Evolutionary conservation across 768 basidiomycete genomes (phyloP).

Genomic region (Hydnomerulius pinastri): DNA sequence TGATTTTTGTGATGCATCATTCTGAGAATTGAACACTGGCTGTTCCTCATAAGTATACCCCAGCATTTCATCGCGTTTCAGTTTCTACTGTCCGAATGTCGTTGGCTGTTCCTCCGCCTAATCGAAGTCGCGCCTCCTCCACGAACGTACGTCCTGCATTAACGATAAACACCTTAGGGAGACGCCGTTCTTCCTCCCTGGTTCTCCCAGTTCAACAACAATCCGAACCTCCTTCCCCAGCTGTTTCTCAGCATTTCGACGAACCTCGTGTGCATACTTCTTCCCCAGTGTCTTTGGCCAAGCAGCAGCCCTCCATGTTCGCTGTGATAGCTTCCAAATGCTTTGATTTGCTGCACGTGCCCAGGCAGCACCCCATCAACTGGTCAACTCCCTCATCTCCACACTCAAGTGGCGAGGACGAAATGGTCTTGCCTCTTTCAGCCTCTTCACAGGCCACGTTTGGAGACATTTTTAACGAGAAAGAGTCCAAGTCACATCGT

Average conservation of each 20-base stretch:
- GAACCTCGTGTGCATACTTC: constrained; percentile 3
- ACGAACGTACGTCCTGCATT: constrained; percentile 55
- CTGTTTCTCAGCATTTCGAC: neutral
- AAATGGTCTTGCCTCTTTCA: constrained; percentile 56
- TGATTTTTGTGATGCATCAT: constrained; percentile 21
- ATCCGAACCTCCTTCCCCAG: constrained; percentile 12
- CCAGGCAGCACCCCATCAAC: constrained; percentile 39
- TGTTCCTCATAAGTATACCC: constrained; percentile 7
- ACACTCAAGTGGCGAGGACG: constrained; percentile 38
- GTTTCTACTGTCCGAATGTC: constrained; percentile 26
- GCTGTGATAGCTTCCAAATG: constrained; percentile 50
- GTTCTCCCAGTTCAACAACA: constrained; percentile 34
- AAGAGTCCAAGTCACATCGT: constrained; percentile 31
- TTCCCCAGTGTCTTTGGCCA: constrained; percentile 14
- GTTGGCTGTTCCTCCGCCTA: constrained; percentile 41
- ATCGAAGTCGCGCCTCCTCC: constrained; percentile 60
- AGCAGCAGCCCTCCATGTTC: constrained; percentile 47
- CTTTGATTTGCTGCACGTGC: constrained; percentile 53
- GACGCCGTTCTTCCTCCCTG: constrained; percentile 53
- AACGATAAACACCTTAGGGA: constrained; percentile 54
- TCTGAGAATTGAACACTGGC: constrained; percentile 6
- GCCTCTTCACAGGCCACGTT: constrained; percentile 52
- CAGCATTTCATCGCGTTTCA: neutral
- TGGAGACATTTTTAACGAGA: constrained; percentile 43
- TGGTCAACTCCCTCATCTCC: constrained; percentile 51